These are phyloP conservation scores for Vaccinium vitisidaea DNA, from an alignment of 148 eudicot species.

Conservation along the genomic window DNA sequence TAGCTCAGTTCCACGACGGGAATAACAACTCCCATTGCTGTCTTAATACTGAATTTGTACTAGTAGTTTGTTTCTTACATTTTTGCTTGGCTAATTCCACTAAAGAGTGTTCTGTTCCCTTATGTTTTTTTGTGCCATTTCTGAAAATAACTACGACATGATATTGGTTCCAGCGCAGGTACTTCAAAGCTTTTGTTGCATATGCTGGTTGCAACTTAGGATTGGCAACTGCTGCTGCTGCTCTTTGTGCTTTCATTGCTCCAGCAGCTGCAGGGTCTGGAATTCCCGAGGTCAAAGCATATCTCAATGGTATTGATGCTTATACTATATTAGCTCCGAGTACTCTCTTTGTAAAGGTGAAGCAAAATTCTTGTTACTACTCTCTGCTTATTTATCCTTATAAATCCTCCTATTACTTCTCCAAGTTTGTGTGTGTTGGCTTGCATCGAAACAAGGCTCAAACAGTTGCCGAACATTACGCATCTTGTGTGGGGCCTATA, in stretches of 20 bases:
- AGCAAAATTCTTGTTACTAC: background rate
- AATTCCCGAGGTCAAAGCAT: conserved; percentile 92
- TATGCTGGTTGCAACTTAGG: conserved; percentile 52
- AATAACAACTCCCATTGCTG: background rate
- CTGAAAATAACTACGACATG: background rate
- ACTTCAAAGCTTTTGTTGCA: conserved; percentile 51
- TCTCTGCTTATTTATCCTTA: background rate
- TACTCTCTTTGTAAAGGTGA: conserved; percentile 78
- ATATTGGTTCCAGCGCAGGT: conserved; percentile 46
- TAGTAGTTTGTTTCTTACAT: background rate
- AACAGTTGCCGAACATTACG: background rate
- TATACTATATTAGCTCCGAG: conserved; percentile 78
- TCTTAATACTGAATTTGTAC: background rate
- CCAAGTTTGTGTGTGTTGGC: background rate
- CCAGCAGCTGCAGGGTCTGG: conserved; percentile 96
- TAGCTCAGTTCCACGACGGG: background rate
- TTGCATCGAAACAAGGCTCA: background rate
- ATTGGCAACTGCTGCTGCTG: conserved; percentile 56
- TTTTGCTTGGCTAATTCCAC: background rate
- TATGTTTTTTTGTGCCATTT: background rate
- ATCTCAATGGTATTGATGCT: conserved; percentile 87
- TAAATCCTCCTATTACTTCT: background rate
- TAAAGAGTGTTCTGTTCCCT: background rate
- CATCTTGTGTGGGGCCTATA: background rate
- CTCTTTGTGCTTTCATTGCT: conserved; percentile 70